Base-by-base conservation (phyloP, 2,329 filamentous ascomycete species). In the Colletotrichum plurivorum region DNA sequence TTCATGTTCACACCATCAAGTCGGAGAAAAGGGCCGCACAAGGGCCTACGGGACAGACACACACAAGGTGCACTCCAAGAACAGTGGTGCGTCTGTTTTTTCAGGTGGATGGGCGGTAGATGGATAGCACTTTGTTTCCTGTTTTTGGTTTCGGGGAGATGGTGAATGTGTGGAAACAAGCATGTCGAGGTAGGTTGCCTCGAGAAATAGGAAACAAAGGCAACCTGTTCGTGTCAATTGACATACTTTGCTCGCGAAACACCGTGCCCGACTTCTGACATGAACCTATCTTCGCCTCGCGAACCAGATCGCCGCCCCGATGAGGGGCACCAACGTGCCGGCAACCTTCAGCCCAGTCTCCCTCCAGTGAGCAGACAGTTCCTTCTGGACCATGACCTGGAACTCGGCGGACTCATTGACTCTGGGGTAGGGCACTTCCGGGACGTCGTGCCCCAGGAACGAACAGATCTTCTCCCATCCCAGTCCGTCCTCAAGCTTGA, bases 401-500 rank as follows among this genome's bases (percentile, higher is more conserved):
- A 78, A 77, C 43, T 76, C 71, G 5, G 64, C 71, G 1, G 77
- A 73, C 4, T 75, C 73, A 43, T 78, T 78, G 10, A 73, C 75
- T n/a, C 72, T 72, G 31, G 74, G 77, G 63, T 78, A 79, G 1
- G 70, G 72, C 45, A 69, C 60, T 15, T 75, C 66, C 8, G 78
- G 79, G 39, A 79, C 75, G 0, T 75, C 68, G n/a, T 76, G 62
- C 8, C 71, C 76, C 1, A 80, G 68, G 57, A 77, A 77, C 1
- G 76, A 74, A 41, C 78, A 80, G 13, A 80, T 75, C 53, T 80
- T 64, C 60, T 80, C 77, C 78, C 78, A 80, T 10, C 77, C 77
- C 16, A 79, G 77, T 2, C 75, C 78, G 46, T 80, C 76, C 59
- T 81, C 78, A 0, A 80, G 71, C 52, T 71, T 76, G 18, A 75